Conservation (phyloP, 495 filamentous ascomycete genomes). For the Hyaloscypha variabilis region DNA sequence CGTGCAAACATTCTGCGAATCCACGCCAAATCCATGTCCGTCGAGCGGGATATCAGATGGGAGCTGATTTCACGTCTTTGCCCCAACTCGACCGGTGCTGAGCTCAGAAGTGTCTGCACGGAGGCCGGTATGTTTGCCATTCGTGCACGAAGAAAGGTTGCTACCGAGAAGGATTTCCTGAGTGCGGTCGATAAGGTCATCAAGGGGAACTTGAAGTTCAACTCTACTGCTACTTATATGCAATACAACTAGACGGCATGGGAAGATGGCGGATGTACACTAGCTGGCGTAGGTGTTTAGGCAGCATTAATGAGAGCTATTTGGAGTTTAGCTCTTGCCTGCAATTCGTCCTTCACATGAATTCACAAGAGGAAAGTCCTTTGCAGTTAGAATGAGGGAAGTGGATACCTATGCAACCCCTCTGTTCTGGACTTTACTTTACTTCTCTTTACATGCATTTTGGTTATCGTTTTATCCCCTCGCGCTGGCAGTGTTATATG, state of each 20-base stretch:
- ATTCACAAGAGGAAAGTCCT: no score
- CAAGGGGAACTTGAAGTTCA: constrained; percentile 99
- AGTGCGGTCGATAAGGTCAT: constrained; percentile 99
- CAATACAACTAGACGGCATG: constrained; percentile 83
- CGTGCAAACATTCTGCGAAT: constrained; percentile 97
- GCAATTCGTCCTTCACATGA: no score
- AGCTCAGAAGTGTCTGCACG: constrained; percentile 94
- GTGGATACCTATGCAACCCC: no score
- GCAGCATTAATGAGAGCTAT: constrained; percentile 21
- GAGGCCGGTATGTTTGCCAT: constrained; percentile 99
- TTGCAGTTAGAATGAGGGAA: no score
- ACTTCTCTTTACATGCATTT: no score
- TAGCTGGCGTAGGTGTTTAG: constrained; percentile 35
- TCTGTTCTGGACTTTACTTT: no score
- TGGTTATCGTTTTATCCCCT: no score
- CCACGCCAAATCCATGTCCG: constrained; percentile 99
- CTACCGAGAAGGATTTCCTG: constrained; percentile 98
- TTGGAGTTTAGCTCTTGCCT: neutral
- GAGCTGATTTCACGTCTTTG: constrained; percentile 95
- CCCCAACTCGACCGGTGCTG: constrained; percentile 95
- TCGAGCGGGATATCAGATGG: constrained; percentile 98
- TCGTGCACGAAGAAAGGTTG: constrained; percentile 93
- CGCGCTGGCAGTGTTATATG: no score
- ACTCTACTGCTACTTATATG: constrained; percentile 97
- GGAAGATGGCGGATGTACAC: constrained; percentile 27